Percentiles rank a stretch among this genome's conserved stretches.
Evolutionary conservation across 73 alveolate species (phyloP).

Genomic region (Tetrahymena malaccensis): DNA sequence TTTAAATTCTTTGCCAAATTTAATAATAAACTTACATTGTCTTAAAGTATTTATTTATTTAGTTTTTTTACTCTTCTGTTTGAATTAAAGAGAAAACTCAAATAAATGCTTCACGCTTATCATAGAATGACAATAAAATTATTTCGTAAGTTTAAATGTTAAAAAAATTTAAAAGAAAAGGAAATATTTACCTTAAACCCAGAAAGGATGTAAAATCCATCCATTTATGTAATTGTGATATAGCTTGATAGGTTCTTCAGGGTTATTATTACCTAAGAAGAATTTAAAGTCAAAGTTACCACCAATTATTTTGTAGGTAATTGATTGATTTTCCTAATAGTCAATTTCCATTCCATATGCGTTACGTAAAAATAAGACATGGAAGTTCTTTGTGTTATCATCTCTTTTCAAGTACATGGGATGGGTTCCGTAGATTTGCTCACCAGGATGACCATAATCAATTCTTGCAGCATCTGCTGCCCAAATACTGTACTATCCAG

Average conservation of each 20-base stretch:
- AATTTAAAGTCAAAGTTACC: constrained; percentile 29
- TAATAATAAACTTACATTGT: not conserved
- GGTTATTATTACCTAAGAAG: constrained; percentile 12
- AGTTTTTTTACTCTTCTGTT: too few relatives aligned
- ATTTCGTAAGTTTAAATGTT: not conserved
- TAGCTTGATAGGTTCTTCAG: constrained; percentile 15
- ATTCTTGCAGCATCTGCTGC: constrained; percentile 19
- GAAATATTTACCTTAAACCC: constrained; percentile 47
- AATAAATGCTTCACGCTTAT: not conserved
- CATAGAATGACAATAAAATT: not conserved
- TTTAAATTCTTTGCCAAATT: too few relatives aligned
- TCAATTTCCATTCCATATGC: constrained; percentile 24
- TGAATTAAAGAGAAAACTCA: not conserved
- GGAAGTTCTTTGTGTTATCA: not conserved
- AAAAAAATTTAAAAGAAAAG: not conserved
- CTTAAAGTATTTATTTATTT: too few relatives aligned
- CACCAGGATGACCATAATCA: constrained; percentile 15
- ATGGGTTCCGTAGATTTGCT: constrained; percentile 26
- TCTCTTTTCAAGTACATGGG: constrained; percentile 36
- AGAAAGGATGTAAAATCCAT: constrained; percentile 67
- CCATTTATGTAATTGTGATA: constrained; percentile 42
- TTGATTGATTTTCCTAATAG: constrained; percentile 1
- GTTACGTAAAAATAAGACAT: constrained; percentile 5
- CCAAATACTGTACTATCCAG: constrained; percentile 42
- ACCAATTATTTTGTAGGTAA: constrained; percentile 30